Percentiles rank a stretch among this genome's conserved stretches.
These are phyloP conservation scores for Calocybe cyanea DNA, from an alignment of 768 basidiomycete species.

Conservation along the genomic window DNA sequence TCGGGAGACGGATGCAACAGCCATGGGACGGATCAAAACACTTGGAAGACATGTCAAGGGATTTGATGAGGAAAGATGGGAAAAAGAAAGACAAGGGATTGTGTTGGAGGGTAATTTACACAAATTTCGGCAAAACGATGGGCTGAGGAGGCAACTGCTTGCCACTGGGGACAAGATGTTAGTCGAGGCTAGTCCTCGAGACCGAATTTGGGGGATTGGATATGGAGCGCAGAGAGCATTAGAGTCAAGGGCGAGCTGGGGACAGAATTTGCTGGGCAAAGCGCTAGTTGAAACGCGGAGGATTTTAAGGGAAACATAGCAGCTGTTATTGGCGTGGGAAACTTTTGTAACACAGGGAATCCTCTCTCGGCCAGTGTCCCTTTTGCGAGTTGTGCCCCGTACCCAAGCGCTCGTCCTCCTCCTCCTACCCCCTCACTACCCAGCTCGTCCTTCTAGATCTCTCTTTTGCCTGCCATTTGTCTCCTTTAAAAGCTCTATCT, in stretches of 20 bases:
- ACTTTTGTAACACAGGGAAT: not conserved
- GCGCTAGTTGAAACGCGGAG: constrained; percentile 39
- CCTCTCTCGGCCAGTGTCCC: too few species aligned
- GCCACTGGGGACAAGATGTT: constrained; percentile 44
- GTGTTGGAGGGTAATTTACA: constrained; percentile 50
- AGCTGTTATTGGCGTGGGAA: constrained; percentile 6
- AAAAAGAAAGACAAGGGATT: constrained; percentile 38
- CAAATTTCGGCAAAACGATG: constrained; percentile 52
- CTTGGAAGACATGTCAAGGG: constrained; percentile 47
- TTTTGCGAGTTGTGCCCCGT: too few species aligned
- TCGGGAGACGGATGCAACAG: constrained; percentile 22
- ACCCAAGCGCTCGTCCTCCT: not conserved
- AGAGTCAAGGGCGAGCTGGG: constrained; percentile 41
- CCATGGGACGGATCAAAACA: constrained; percentile 44
- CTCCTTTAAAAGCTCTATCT: not conserved
- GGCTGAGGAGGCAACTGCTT: constrained; percentile 36
- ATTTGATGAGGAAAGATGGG: constrained; percentile 53
- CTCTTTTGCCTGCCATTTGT: not conserved
- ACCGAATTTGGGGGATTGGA: constrained; percentile 63
- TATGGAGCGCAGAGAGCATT: constrained; percentile 45
- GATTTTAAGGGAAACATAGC: not conserved
- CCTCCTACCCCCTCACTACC: not conserved
- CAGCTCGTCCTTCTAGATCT: not conserved
- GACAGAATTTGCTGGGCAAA: constrained; percentile 52
- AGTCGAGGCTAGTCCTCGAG: constrained; percentile 58